Evolutionary conservation across 2,329 filamentous ascomycete species (phyloP).

Genomic region (Colletotrichum sp.): DNA sequence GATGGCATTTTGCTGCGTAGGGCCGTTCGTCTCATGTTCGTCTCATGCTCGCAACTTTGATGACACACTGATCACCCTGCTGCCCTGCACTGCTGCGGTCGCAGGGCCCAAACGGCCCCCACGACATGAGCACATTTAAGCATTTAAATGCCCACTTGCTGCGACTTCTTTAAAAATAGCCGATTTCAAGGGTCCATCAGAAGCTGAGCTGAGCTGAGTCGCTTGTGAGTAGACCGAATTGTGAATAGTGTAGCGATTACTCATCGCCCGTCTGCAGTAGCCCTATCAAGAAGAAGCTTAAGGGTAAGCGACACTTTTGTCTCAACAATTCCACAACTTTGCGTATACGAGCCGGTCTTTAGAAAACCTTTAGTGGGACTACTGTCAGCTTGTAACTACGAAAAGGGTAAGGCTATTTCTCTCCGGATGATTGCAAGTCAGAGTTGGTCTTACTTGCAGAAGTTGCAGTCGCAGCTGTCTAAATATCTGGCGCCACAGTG

Average conservation of each 20-base stretch:
- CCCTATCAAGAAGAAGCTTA: not conserved
- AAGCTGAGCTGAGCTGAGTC: not conserved
- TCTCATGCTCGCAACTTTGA: not conserved
- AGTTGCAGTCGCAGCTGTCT: not conserved
- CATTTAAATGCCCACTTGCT: not conserved
- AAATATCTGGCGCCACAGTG: not conserved
- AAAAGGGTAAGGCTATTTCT: not conserved
- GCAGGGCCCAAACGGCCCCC: not conserved
- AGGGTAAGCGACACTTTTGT: not conserved
- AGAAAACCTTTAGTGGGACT: not conserved
- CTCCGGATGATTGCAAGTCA: not conserved
- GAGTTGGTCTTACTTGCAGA: not conserved
- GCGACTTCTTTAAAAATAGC: not conserved
- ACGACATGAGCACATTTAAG: not conserved
- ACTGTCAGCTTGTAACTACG: not conserved
- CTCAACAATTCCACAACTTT: not conserved
- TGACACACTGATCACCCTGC: not conserved
- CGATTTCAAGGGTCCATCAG: not conserved
- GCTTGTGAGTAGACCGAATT: not conserved
- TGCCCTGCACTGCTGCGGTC: not conserved
- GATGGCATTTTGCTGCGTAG: fast-evolving
- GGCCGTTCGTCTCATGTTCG: not conserved
- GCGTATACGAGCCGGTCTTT: not conserved
- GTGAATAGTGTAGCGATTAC: not conserved
- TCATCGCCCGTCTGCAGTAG: not conserved